Conservation (phyloP, 345 rosid genomes). For the Boechera stricta region DNA sequence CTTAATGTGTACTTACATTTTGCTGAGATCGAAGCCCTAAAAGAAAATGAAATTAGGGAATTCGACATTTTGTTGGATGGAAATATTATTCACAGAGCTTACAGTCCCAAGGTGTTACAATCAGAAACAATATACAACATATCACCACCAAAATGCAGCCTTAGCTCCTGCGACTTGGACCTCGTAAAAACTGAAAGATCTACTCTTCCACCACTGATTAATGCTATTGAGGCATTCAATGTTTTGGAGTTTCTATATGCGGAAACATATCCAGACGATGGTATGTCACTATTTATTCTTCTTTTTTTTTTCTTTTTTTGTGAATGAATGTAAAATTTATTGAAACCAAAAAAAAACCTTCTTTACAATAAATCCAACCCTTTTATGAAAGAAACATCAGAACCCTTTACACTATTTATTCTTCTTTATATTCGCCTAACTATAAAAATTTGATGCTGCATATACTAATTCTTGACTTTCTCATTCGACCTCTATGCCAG, state of each 20-base stretch:
- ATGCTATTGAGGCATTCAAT: slow-evolving; percentile 39
- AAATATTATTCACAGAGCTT: not conserved
- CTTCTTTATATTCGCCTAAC: not conserved
- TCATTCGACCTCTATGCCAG: not conserved
- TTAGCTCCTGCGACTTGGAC: not conserved
- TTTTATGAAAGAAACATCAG: no score
- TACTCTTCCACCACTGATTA: slow-evolving; percentile 38
- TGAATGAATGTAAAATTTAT: no score
- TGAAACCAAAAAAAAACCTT: no score
- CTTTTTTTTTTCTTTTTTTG: no score
- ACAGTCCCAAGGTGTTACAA: slow-evolving; percentile 23
- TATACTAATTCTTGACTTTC: not conserved
- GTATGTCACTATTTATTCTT: slow-evolving; percentile 12
- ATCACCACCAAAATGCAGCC: slow-evolving; percentile 9
- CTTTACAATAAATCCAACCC: no score
- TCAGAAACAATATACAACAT: not conserved
- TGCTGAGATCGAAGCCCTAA: slow-evolving; percentile 14
- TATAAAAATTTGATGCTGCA: no score
- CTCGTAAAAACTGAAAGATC: slow-evolving; percentile 21
- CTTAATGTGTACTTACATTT: slow-evolving; percentile 14
- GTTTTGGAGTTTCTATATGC: slow-evolving; percentile 22
- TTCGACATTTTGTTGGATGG: slow-evolving; percentile 1
- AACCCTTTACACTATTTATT: not conserved
- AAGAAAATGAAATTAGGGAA: slow-evolving; percentile 3
- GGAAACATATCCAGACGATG: slow-evolving; percentile 39